Evolutionary conservation across 2,329 filamentous ascomycete species (phyloP), one percentile per base, ranked within the genome.

Genomic region (Juglanconis juglandina): DNA sequence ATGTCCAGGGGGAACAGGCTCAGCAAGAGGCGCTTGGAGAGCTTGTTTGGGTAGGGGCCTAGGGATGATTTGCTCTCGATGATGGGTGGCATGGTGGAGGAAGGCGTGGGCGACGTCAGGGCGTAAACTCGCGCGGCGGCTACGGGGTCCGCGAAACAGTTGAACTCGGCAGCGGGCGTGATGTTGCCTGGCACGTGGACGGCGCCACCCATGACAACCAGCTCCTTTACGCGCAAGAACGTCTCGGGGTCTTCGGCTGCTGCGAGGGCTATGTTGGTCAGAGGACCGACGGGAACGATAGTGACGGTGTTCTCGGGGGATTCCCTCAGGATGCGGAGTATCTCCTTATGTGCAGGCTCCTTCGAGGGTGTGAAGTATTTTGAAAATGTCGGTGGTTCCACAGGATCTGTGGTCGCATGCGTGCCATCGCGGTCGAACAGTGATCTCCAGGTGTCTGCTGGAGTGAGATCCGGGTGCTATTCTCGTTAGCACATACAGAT

Each of bases 131-230:
- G 83, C 10, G 91, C 90, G 0, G 90, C 85, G 34, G 91, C 90
- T 46, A 91, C 82, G 24, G 90, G 81, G 72, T 99, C 96, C 60
- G 95, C 93, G 70, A 92, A 96, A 60, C 89, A 90, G 79, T 99
- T 99, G 83, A 99, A 99, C 73, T 99, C 95, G 64, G 91, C 92
- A 11, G 89, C 85, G 1, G 95, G 94, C 50, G 86, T 87, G 69
- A 91, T 87, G 73, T 99, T 99, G 67, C 95, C 95, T 54, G 87
- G 83, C 49, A 87, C 77, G 61, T 90, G 81, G 57, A 99, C 84
- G 32, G 91, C 88, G 62, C 95, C 95, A 61, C 94, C 95, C 95
- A 99, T 99, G 51, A 97, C 90, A 4, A 96, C 88, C 3, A 99
- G 84, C 74, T 98, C 92, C 73, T 96, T 96, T 53, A 87, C 91